Evolutionary conservation across 2,329 filamentous ascomycete genomes (phyloP).

Genomic region (Claviceps africana): DNA sequence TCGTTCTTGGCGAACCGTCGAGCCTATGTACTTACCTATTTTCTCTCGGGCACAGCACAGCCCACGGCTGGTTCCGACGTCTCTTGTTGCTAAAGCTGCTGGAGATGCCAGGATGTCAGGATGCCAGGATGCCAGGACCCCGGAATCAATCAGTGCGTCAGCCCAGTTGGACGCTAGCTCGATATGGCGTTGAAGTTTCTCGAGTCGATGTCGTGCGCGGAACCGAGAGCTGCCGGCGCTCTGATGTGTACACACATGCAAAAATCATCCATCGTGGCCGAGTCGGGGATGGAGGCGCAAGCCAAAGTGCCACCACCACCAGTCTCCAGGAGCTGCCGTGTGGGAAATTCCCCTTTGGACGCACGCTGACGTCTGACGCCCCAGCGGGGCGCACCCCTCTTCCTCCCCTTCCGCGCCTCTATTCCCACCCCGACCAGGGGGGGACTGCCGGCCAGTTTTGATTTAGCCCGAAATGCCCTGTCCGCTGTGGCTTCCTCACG

Average conservation of each 20-base stretch:
- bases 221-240: neutral
- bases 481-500: conserved; percentile 9
- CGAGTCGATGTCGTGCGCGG: neutral
- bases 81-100: neutral
- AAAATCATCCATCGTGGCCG: conserved; percentile 3
- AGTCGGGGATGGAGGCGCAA: conserved; percentile 2
- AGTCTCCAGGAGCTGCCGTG: neutral
- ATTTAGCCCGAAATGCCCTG: neutral
- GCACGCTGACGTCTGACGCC: neutral
- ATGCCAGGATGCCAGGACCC: too few relatives aligned
- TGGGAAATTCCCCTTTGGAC: neutral
- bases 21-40: neutral
- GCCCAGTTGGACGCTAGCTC: neutral
- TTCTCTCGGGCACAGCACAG: neutral
- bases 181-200: neutral
- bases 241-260: neutral
- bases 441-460: neutral
- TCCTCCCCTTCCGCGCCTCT: neutral
- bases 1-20: neutral
- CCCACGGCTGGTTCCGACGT: neutral
- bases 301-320: conserved; percentile 4
- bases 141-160: neutral
- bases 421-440: neutral
- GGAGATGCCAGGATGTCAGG: too few relatives aligned
- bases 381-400: neutral